These are phyloP conservation scores for Yamadazyma dushanensis DNA, from an alignment of 1,139 yeast genomes.

Conservation along the genomic window DNA sequence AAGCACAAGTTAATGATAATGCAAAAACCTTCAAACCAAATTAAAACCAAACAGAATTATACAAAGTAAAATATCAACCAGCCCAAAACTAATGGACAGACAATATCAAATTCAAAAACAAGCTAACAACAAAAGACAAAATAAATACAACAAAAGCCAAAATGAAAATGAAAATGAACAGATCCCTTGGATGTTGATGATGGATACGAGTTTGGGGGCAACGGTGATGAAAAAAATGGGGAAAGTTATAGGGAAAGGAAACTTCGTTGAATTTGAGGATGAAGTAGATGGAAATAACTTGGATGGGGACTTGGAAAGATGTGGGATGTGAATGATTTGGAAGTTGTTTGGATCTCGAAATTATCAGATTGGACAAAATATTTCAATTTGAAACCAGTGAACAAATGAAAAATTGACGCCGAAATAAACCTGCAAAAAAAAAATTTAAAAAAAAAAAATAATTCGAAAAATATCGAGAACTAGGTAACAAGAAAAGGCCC, in stretches of 20 bases:
- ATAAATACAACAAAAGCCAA: not conserved
- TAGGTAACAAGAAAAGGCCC: not conserved
- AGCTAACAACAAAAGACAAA: conserved; percentile 2
- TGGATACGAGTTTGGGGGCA: not conserved
- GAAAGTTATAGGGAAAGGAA: not conserved
- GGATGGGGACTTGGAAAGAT: not conserved
- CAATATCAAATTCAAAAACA: conserved; percentile 2
- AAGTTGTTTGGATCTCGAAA: not conserved
- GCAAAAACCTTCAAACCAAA: not conserved
- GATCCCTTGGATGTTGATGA: not conserved
- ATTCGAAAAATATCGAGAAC: not conserved
- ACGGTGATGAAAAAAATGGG: not conserved
- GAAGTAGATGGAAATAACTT: not conserved
- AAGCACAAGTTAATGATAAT: not conserved
- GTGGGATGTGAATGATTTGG: not conserved
- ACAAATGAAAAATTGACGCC: not conserved
- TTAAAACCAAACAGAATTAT: not conserved
- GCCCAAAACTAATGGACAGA: not conserved
- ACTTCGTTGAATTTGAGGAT: not conserved
- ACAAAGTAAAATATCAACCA: conserved; percentile 1
- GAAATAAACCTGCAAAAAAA: not conserved
- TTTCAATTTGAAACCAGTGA: conserved; percentile 1
- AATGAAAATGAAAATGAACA: not conserved
- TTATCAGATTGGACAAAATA: not conserved
- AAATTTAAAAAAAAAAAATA: not conserved